Conservation (phyloP, 345 rosid genomes). For the Eucalyptus regnans region DNA sequence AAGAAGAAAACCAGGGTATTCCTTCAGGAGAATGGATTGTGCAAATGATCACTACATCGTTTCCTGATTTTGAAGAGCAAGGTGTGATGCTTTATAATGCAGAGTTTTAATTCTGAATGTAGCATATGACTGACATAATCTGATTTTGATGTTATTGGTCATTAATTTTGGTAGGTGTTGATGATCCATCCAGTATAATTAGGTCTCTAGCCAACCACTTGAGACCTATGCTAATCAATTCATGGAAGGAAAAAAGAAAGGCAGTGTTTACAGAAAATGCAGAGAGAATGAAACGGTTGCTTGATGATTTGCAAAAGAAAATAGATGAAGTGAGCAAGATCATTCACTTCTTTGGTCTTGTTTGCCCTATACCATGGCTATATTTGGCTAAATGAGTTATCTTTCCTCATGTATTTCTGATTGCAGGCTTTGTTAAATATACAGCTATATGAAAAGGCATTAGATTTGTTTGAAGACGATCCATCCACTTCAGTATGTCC, state of each 20-base stretch:
- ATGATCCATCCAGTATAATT: conserved; percentile 45
- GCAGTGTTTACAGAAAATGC: conserved; percentile 79
- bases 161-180: conserved; percentile 40
- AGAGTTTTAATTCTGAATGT: background rate
- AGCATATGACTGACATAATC: background rate
- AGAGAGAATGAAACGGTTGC: conserved; percentile 60
- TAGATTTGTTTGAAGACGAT: conserved; percentile 88
- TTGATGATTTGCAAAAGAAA: conserved; percentile 80
- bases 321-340: conserved; percentile 69
- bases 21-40: conserved; percentile 80
- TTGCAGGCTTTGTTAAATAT: conserved; percentile 78
- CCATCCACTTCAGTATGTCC: conserved; percentile 75
- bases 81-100: conserved; percentile 20
- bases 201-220: conserved; percentile 50
- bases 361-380: background rate
- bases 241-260: conserved; percentile 72
- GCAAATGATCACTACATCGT: conserved; percentile 38
- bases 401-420: background rate
- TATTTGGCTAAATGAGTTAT: background rate
- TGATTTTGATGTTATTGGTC: conserved; percentile 1
- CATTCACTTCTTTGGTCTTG: background rate
- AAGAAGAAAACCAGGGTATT: conserved; percentile 38
- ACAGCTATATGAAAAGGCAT: conserved; percentile 89
- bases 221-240: conserved; percentile 78
- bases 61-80: conserved; percentile 86